Evolutionary conservation across 1,139 yeast species (phyloP), one percentile per base, ranked within the genome.

Genomic region (Magnusiomyces suaveolens): DNA sequence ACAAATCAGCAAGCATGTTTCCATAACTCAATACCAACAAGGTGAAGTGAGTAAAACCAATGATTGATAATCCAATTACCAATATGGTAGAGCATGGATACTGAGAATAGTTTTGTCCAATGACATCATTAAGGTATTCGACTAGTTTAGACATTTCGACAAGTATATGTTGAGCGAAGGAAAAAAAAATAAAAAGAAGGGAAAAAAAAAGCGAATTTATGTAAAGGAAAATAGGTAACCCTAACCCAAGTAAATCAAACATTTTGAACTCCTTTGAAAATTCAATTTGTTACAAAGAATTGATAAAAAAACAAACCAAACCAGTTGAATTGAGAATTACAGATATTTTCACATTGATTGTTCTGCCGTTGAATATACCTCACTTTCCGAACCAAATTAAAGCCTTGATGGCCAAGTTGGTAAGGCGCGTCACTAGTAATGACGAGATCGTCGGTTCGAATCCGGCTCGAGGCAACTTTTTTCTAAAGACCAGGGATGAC

Each of bases 21-120:
- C 65, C 61, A 46, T 74, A 70, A 51, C 78, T 71, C 54, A 79
- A 69, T 3, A 70, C 49, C 41, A 73, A 63, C 2, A 72, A 65
- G 47, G 78, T 72, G 46, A 80, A 56, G 64, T 80, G 80, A 66
- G 68, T 71, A 3, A 76, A 73, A n/a, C 88, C 88, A 46, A 78
- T 69, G 3, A 61, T 55, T 14, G 63, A 32, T 3, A 44, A n/a
- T n/a, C 33, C 47, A 3, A 44, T 23, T 14, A n/a, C 33, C 2
- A 44, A 10, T 2, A 26, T 3, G 3, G 47, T 44, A 16, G 47
- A 3, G 8, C 12, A n/a, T 24, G 47, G 47, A n/a, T 44, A 24
- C 12, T 23, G 4, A 44, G 47, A 36, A 36, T 14, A 36, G 18
- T 36, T 36, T 6, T 36, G 4, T 36, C 18, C 41, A n/a, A 36